These are phyloP conservation scores for Moesziomyces globuligerus DNA, from an alignment of 1,284 basidiomycete species.

Conservation along the genomic window DNA sequence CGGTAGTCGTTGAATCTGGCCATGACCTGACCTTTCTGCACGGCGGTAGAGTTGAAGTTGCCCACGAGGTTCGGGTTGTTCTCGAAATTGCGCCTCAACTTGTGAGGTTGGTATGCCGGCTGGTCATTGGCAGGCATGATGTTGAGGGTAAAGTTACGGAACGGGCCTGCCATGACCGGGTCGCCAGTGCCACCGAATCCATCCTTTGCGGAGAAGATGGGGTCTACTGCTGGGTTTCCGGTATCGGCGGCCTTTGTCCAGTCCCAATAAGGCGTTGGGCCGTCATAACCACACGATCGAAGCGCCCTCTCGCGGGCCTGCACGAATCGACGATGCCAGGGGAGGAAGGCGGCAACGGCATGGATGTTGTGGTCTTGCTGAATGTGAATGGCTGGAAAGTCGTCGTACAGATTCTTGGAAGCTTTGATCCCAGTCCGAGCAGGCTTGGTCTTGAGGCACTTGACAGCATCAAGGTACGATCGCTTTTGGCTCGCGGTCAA, in stretches of 20 bases:
- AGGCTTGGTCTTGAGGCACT: conserved; percentile 18
- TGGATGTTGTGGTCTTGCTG: conserved; percentile 11
- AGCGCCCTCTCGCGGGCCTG: conserved; percentile 17
- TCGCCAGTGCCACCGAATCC: conserved; percentile 14
- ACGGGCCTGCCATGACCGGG: conserved; percentile 4
- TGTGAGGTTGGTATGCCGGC: background rate
- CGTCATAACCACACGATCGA: conserved; percentile 8
- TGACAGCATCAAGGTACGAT: conserved; percentile 17
- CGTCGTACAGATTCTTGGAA: conserved; percentile 12
- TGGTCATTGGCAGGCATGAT: background rate
- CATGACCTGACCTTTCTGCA: background rate
- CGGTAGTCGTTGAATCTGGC: conserved; percentile 10
- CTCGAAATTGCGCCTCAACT: conserved; percentile 3
- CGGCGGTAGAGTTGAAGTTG: conserved; percentile 11
- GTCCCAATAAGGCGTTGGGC: conserved; percentile 20
- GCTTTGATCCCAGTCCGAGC: background rate
- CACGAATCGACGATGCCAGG: conserved; percentile 21
- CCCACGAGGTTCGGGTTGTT: conserved; percentile 1
- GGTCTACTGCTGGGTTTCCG: conserved; percentile 2
- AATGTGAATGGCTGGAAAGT: conserved; percentile 18
- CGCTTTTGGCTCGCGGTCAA: conserved; percentile 4
- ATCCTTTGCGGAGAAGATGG: conserved; percentile 1
- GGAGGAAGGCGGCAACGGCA: conserved; percentile 13
- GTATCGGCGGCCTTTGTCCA: conserved; percentile 14
- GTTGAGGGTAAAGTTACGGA: conserved; percentile 9